phyloP scores from a whole-genome alignment of 2,329 filamentous ascomycete genomes.

The Periconia sp. region DNA sequence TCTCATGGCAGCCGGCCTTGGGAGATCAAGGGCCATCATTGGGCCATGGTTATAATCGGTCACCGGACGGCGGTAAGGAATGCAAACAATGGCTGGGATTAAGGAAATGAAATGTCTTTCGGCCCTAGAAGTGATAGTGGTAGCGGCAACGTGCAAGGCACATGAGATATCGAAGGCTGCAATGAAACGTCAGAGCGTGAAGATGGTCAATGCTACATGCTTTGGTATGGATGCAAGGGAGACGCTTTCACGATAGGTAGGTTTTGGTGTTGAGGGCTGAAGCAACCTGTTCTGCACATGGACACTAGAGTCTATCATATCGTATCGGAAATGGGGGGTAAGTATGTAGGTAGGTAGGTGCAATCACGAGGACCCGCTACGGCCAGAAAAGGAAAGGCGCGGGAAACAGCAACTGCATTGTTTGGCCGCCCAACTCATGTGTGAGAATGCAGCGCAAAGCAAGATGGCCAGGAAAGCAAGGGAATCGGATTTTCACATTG shows the following conservation, averaged over 20 bases:
- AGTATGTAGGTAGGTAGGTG: not conserved
- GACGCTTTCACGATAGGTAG: not conserved
- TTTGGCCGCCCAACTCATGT: too few species aligned
- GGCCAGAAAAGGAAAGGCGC: slow-evolving; percentile 19
- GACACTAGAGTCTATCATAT: not conserved
- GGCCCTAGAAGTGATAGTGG: slow-evolving; percentile 14
- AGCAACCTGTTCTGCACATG: not conserved
- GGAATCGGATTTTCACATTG: too few species aligned
- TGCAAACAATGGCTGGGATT: slow-evolving; percentile 23
- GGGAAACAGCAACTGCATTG: slow-evolving; percentile 33
- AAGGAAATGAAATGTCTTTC: not conserved
- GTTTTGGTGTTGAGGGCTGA: not conserved
- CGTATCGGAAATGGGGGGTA: too few species aligned
- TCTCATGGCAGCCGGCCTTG: slow-evolving; percentile 30
- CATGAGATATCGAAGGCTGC: slow-evolving; percentile 29
- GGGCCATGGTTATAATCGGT: slow-evolving; percentile 8
- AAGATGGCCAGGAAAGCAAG: too few species aligned
- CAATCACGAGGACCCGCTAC: slow-evolving; percentile 14
- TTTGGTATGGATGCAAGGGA: slow-evolving; percentile 1
- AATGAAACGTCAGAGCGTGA: slow-evolving; percentile 24
- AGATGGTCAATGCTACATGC: slow-evolving; percentile 1
- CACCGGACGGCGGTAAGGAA: slow-evolving; percentile 28
- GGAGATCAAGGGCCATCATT: slow-evolving; percentile 24
- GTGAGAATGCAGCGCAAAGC: too few species aligned
- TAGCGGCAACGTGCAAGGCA: slow-evolving; percentile 40